These are phyloP conservation scores for Fusarium dlaminii DNA, from an alignment of 2,329 filamentous ascomycete genomes.

Conservation along the genomic window DNA sequence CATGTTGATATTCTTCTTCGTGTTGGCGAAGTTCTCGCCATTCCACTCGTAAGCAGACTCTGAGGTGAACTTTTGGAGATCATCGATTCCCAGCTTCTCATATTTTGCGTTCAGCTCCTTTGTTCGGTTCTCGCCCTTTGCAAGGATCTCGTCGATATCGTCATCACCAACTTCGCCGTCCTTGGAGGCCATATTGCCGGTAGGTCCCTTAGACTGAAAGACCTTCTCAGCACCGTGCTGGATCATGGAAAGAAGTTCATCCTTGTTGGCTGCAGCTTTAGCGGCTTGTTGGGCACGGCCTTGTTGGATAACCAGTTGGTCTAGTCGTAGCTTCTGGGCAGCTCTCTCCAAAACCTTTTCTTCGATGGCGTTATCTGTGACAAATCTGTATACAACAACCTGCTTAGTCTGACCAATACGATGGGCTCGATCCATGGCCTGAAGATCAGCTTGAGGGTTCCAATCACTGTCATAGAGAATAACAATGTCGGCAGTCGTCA, in stretches of 20 bases:
- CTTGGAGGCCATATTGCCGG: conserved; percentile 67
- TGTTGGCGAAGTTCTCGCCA: conserved; percentile 90
- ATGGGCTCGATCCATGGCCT: conserved; percentile 98
- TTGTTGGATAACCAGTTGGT: conserved; percentile 98
- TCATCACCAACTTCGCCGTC: conserved; percentile 78
- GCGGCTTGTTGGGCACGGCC: conserved; percentile 90
- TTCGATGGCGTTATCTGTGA: conserved; percentile 97
- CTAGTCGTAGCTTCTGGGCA: conserved; percentile 93
- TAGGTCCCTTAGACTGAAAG: conserved; percentile 78
- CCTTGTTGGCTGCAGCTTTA: conserved; percentile 93
- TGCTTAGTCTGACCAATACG: conserved; percentile 99
- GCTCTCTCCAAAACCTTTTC: conserved; percentile 97
- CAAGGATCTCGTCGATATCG: conserved; percentile 89
- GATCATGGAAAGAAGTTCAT: conserved; percentile 97
- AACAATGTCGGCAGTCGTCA: conserved; percentile 95
- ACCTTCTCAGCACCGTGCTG: conserved; percentile 98
- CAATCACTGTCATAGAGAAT: conserved; percentile 97
- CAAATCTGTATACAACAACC: conserved; percentile 94
- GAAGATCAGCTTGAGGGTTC: conserved; percentile 98
- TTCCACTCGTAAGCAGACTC: conserved; percentile 99
- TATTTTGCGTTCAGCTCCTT: conserved; percentile 92
- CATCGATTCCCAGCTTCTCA: conserved; percentile 95
- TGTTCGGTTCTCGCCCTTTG: conserved; percentile 87
- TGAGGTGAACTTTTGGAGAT: conserved; percentile 96
- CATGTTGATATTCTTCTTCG: conserved; percentile 91